Evolutionary conservation across 2,329 filamentous ascomycete species (phyloP), one percentile per base, ranked within the genome.

Genomic region (Fonsecaea pugnacius): DNA sequence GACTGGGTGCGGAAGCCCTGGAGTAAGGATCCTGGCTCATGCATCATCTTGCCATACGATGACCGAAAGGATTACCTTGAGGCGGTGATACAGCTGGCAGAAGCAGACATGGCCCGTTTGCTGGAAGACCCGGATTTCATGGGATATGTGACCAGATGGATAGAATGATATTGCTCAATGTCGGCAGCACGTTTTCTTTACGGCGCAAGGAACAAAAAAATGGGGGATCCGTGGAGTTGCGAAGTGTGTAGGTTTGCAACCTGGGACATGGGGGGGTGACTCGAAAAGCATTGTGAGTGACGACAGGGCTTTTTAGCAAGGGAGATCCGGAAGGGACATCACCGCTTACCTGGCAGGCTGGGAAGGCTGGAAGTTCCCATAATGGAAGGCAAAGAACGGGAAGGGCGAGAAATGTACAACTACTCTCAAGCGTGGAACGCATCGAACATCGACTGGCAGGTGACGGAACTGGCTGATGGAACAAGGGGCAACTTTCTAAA

Each of bases 1-100:
- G 69, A 70, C 30, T 71, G 69, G 69, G 66, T 71, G 30, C 67
- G 70, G 40, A 71, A 71, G 54, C 70, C 70, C 10, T 71, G 70
- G 70, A 70, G 67, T 48, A 67, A 55, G 57, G 70, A 71, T 64
- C 69, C 70, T 21, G 70, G 70, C n/a, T 70, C 69, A 3, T 71
- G 70, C 64, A 70, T 71, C 50, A 64, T 71, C 14, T 63, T 71
- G 8, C 70, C 70, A 12, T 67, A 54, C 30, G 66, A 68, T 51
- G 33, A 64, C 16, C 60, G 62, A 12, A 69, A 68, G 57, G 58
- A 64, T 14, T 67, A 67, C 33, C 58, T 68, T 6, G 70, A 71
- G 58, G 69, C 69, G 14, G 67, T 71, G 8, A 67, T 71, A 12
- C 70, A 71, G 35, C 68, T 71, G 69, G 70, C 67, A 8, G 62